Evolutionary conservation across 2,329 filamentous ascomycete genomes (phyloP).

Genomic region (Paecilomyces sp.): DNA sequence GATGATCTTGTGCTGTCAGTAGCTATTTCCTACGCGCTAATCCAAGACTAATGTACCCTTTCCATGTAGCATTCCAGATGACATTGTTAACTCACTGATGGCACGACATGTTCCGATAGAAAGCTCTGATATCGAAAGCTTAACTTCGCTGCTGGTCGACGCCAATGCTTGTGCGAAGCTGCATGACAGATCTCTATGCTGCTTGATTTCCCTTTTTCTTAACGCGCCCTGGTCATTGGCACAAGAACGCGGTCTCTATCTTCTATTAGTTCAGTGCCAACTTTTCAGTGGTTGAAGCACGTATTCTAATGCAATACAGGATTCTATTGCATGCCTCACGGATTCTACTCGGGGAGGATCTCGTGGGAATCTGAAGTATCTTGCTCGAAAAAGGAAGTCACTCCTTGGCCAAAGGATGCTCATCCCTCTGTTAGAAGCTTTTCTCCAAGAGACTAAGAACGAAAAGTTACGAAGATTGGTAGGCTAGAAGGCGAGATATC

Average conservation of each 20-base stretch:
- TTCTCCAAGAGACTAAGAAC: slow-evolving; percentile 2
- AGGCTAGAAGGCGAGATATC: background rate
- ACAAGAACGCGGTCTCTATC: slow-evolving; percentile 7
- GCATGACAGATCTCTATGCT: slow-evolving; percentile 3
- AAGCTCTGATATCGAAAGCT: background rate
- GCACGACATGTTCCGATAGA: background rate
- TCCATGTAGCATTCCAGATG: background rate
- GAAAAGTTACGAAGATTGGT: slow-evolving; percentile 12
- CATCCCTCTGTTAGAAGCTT: slow-evolving; percentile 3
- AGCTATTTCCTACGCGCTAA: background rate
- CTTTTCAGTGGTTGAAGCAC: background rate
- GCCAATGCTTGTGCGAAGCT: background rate
- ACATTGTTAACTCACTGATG: background rate
- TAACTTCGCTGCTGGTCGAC: background rate
- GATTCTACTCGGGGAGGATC: slow-evolving; percentile 1
- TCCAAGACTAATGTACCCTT: background rate
- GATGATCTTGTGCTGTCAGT: background rate
- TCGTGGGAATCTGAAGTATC: background rate
- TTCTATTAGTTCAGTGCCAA: slow-evolving; percentile 10
- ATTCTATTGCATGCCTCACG: slow-evolving; percentile 6
- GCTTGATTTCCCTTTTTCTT: slow-evolving; percentile 11
- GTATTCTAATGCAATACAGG: background rate
- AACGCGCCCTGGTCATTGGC: slow-evolving; percentile 1
- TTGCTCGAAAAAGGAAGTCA: slow-evolving; percentile 6
- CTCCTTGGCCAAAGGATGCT: slow-evolving; percentile 6